Conservation (phyloP, 768 basidiomycete genomes). For the Coprinopsis marcescibilis region DNA sequence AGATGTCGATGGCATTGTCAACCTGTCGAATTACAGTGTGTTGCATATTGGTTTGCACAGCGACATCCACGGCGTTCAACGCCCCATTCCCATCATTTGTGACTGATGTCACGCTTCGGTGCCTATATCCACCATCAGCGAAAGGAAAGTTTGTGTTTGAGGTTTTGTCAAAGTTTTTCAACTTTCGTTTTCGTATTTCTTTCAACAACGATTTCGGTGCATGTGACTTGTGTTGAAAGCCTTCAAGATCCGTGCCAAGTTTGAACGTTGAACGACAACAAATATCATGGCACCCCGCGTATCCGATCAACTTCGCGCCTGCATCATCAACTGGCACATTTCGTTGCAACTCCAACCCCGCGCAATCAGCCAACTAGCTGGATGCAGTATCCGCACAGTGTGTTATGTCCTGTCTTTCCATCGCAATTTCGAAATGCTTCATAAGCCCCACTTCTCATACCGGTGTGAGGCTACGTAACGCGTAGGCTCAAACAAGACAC, state of each 20-base stretch:
- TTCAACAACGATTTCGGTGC: not conserved
- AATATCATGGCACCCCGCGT: not conserved
- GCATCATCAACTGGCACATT: not conserved
- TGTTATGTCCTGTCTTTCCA: not conserved
- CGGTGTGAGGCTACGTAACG: too few relatives aligned
- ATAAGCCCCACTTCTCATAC: not conserved
- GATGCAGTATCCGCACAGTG: constrained; percentile 1
- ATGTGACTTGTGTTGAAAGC: not conserved
- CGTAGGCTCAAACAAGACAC: too few relatives aligned
- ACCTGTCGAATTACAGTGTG: too few relatives aligned
- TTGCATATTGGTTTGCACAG: not conserved
- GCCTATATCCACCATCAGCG: not conserved
- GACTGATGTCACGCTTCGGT: not conserved
- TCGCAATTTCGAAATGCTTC: not conserved
- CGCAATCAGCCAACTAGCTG: not conserved
- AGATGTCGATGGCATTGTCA: too few relatives aligned
- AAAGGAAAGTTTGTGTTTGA: not conserved
- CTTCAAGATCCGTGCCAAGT: not conserved
- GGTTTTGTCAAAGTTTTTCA: not conserved
- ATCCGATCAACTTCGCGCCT: not conserved
- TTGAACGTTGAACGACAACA: not conserved
- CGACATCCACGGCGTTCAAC: not conserved
- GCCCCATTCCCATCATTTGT: too few relatives aligned
- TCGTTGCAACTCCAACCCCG: not conserved
- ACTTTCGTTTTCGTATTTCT: not conserved